phyloP scores from a whole-genome alignment of 2,329 filamentous ascomycete species.

The Metarhizium robertsii region DNA sequence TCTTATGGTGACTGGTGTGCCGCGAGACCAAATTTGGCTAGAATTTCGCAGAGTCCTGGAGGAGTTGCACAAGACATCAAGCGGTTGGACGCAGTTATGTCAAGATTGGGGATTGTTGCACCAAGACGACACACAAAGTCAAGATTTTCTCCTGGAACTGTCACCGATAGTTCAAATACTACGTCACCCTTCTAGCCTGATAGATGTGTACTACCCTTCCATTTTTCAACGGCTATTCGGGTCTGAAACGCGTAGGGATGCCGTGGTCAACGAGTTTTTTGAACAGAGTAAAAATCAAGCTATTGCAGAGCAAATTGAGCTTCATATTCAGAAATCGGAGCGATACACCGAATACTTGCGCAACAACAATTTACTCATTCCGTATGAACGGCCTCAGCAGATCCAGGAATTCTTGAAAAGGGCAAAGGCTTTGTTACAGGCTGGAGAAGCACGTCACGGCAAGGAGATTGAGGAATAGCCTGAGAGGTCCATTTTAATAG shows the following conservation, averaged over 20 bases:
- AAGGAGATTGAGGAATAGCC: too few relatives aligned
- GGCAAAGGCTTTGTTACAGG: too few relatives aligned
- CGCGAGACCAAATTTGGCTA: not conserved
- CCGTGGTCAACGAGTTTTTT: too few relatives aligned
- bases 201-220: not conserved
- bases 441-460: too few relatives aligned
- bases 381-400: too few relatives aligned
- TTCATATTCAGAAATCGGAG: too few relatives aligned
- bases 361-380: too few relatives aligned
- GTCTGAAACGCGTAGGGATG: not conserved
- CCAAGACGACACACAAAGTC: not conserved
- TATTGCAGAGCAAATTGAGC: too few relatives aligned
- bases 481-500: too few relatives aligned
- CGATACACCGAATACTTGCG: too few relatives aligned
- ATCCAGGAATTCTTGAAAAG: too few relatives aligned
- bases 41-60: not conserved
- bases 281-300: too few relatives aligned
- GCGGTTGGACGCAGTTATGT: not conserved
- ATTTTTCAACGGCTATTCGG: not conserved
- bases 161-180: not conserved
- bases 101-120: not conserved
- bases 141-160: not conserved
- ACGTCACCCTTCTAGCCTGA: not conserved
- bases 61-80: not conserved
- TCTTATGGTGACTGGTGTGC: not conserved